Evolutionary conservation across 305 asterid genomes (phyloP), one percentile per base, ranked within the genome.

Genomic region (Fraxinus floribunda): DNA sequence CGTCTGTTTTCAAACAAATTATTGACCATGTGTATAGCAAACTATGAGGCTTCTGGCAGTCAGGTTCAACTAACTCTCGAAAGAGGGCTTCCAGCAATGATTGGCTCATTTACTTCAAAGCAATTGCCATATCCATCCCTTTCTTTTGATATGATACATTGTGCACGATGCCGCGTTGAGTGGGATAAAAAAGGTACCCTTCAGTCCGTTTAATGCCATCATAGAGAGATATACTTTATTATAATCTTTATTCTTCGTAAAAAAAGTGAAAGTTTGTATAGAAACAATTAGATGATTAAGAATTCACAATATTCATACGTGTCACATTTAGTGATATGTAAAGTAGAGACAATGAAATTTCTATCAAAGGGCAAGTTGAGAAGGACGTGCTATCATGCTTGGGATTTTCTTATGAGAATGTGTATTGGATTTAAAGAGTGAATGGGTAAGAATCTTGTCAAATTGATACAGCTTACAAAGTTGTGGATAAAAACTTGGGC

Each of bases 51-150:
- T 41, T 97, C 99, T 13, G 99, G 98, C 75, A 97, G 98, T 90
- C 99, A 94, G 92, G 98, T 95, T 84, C 98, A 97, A 83, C 91
- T 97, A 77, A 97, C 98, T 71, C 97, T 94, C 38, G 99, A 97
- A 90, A 91, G 99, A 89, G 99, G 99, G 73, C 97, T 97, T 83
- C 99, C 99, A 15, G 99, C 99, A 70, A 91, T 97, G 97, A 88
- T 94, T 83, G 98, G 97, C 77, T 95, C 98, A 75, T 95, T 97
- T 84, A 84, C 93, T 81, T 91, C 96, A 64, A 94, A 89, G 89
- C 97, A 97, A 87, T 88, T 97, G 85, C 98, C 99, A 9, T 93
- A 87, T 90, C 97, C 99, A 49, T 93, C 97, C 77, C 93, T 97
- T 72, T 97, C 99, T 18, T 97, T 95, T 78, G 99, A 97, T 84